phyloP scores from a whole-genome alignment of 441 rosid genomes.

The Capsella rubella region DNA sequence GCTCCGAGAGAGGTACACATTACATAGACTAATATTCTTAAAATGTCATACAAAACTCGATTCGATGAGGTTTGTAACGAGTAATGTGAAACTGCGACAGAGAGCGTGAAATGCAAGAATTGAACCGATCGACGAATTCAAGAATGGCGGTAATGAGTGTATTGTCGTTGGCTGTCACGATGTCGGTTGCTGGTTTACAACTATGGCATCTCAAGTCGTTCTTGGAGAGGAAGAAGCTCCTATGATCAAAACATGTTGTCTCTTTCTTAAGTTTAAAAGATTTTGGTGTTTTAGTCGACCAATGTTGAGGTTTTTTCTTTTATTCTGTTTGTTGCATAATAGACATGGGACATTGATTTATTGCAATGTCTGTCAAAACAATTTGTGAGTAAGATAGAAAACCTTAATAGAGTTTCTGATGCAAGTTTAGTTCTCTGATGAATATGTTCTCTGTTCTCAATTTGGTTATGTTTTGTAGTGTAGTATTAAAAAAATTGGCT shows the following conservation, averaged over 20 bases:
- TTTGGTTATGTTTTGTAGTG: too few species aligned
- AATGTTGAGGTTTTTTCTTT: too few species aligned
- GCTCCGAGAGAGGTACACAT: slow-evolving; percentile 71
- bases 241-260: slow-evolving; percentile 40
- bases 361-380: too few species aligned
- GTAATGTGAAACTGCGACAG: slow-evolving; percentile 45
- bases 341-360: too few species aligned
- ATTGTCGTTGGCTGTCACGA: slow-evolving; percentile 65
- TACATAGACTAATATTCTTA: neutral
- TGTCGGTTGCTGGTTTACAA: slow-evolving; percentile 80
- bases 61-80: neutral
- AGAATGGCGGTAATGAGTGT: slow-evolving; percentile 60
- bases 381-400: too few species aligned
- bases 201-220: slow-evolving; percentile 88
- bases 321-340: too few species aligned
- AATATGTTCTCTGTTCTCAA: too few species aligned
- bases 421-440: too few species aligned
- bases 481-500: too few species aligned
- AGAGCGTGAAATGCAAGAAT: slow-evolving; percentile 78
- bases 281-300: slow-evolving; percentile 4
- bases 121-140: slow-evolving; percentile 69
- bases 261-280: neutral
- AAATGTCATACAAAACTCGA: too few species aligned
- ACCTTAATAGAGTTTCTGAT: too few species aligned
- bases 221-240: slow-evolving; percentile 86